Conservation (phyloP, 805 yeast species). For the Saccharomycopsis schoenii region DNA sequence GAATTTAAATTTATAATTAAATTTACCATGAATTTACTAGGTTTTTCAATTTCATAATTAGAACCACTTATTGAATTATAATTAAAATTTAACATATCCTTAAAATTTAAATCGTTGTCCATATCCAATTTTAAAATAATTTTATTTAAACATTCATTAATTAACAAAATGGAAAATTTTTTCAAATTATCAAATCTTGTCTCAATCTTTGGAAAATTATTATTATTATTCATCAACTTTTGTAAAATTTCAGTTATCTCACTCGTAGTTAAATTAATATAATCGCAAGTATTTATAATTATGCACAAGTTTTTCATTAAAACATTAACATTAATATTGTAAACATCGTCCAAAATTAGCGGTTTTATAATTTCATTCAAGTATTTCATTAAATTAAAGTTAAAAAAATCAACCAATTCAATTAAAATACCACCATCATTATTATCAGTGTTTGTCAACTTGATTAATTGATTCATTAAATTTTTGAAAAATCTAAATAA, state of each 20-base stretch:
- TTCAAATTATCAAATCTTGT: slow-evolving; percentile 38
- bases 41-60: slow-evolving; percentile 34
- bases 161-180: slow-evolving; percentile 45
- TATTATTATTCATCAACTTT: slow-evolving; percentile 19
- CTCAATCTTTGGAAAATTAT: slow-evolving; percentile 18
- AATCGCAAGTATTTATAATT: slow-evolving; percentile 82
- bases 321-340: slow-evolving; percentile 36
- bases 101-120: slow-evolving; percentile 66
- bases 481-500: slow-evolving; percentile 71
- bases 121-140: slow-evolving; percentile 48
- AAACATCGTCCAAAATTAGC: slow-evolving; percentile 33
- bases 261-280: slow-evolving; percentile 64
- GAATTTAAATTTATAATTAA: slow-evolving; percentile 38
- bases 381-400: slow-evolving; percentile 55
- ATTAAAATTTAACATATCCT: slow-evolving; percentile 69
- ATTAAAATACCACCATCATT: slow-evolving; percentile 30
- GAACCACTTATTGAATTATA: slow-evolving; percentile 62
- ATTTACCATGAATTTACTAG: slow-evolving; percentile 60
- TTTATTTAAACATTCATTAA: slow-evolving; percentile 46
- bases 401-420: slow-evolving; percentile 49
- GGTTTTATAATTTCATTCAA: slow-evolving; percentile 40
- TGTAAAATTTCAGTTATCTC: slow-evolving; percentile 54
- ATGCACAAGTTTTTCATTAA: slow-evolving; percentile 59
- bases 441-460: slow-evolving; percentile 30
- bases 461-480: slow-evolving; percentile 58